These are phyloP conservation scores for Spirogloea muscicola DNA, from an alignment of 139 green algal species.

Conservation along the genomic window DNA sequence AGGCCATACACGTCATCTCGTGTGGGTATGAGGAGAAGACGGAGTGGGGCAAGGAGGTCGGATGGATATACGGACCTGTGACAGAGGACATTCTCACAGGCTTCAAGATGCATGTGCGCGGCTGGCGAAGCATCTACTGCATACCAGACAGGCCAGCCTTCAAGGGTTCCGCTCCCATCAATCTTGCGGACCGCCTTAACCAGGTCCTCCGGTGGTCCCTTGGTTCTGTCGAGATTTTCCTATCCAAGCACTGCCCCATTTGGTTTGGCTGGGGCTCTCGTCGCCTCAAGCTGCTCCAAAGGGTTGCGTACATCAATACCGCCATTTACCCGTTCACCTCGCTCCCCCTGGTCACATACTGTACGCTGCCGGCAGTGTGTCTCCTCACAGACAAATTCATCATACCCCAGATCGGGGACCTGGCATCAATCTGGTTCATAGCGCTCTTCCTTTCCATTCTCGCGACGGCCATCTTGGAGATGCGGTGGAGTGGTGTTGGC, in stretches of 20 bases:
- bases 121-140: conserved; percentile 37
- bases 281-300: conserved; percentile 17
- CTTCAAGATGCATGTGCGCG: conserved; percentile 29
- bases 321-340: conserved; percentile 38
- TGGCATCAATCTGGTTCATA: conserved; percentile 18
- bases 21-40: conserved; percentile 48
- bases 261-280: conserved; percentile 2
- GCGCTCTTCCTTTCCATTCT: conserved; percentile 33
- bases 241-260: conserved; percentile 11
- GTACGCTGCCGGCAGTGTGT: conserved; percentile 28
- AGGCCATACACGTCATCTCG: conserved; percentile 46
- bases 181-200: conserved; percentile 19
- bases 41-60: conserved; percentile 43
- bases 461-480: conserved; percentile 19
- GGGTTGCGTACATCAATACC: conserved; percentile 27
- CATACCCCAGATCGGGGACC: conserved; percentile 6
- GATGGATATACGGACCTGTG: conserved; percentile 33
- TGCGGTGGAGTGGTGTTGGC: conserved; percentile 31
- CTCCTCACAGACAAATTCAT: conserved; percentile 41
- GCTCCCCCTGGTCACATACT: conserved; percentile 33
- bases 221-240: conserved; percentile 37
- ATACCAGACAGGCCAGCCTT: conserved; percentile 28
- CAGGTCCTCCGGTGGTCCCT: conserved; percentile 28
- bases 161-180: conserved; percentile 38
- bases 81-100: conserved; percentile 43